Evolutionary conservation across 371 early-diverging fungal genomes (phyloP), one percentile per base, ranked within the genome.

Genomic region (Actinomortierella wolfii): DNA sequence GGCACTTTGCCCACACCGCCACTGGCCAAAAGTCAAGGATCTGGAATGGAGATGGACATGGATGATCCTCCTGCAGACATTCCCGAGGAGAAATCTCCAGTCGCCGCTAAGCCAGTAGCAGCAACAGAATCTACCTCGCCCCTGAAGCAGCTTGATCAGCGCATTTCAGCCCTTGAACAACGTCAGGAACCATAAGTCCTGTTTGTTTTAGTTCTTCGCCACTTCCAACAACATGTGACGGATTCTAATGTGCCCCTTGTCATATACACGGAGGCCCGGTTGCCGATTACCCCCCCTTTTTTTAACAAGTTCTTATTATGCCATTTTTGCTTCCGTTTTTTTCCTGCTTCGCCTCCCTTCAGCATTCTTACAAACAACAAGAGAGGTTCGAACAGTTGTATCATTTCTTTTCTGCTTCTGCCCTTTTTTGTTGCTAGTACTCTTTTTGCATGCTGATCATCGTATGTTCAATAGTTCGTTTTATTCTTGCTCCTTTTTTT

Each of bases 1-100:
- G 66, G 73, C 9, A 71, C 62, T 17, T 59, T 71, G n/a, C 73
- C 73, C 2, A 71, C 73, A 24, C 73, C 73, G 13, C 73, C 73
- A 2, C 26, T 71, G 34, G 61, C 61, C 66, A 71, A 71, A 59
- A 61, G 57, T 25, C 73, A 71, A 42, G 70, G 64, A 21, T 64
- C 73, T 34, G 34, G 34, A 1, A 39, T 21, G 5, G 65, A 61
- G 9, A 71, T 71, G 73, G 73, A 70, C 41, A 48, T 70, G 20
- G 71, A 71, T 6, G 56, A 46, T 39, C 8, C n/a, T 4, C 34
- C 34, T 13, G 18, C 20, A 20, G 40, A 17, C 5, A 23, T 23
- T 13, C 11, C 23, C 4, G 26, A 21, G 51, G 34, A 26, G 25
- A 51, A 29, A 3, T 8, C 51, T 11, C 6, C 28, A 26, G 24